Percentiles rank a stretch among this genome's conserved stretches.
Evolutionary conservation across 2,329 filamentous ascomycete genomes (phyloP).

Genomic region (Endocalyx cinctus): DNA sequence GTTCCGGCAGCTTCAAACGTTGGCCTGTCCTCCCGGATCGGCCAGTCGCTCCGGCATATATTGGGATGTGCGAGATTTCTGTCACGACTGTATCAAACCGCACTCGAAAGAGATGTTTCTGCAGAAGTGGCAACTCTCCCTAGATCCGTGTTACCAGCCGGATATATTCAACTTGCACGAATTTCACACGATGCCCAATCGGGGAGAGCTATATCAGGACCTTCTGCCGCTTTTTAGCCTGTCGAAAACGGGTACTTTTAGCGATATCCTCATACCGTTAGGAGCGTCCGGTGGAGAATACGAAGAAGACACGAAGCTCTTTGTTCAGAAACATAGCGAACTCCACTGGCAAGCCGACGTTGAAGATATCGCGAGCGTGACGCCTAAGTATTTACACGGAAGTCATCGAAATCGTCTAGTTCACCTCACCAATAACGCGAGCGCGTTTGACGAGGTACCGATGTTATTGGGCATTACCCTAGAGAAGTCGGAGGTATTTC

Average conservation of each 20-base stretch:
- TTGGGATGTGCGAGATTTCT: constrained; percentile 63
- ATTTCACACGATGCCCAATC: constrained; percentile 62
- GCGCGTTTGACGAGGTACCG: constrained; percentile 41
- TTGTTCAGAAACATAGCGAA: constrained; percentile 56
- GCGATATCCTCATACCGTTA: constrained; percentile 71
- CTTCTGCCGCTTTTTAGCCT: constrained; percentile 73
- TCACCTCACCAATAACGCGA: constrained; percentile 61
- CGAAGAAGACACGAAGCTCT: constrained; percentile 42
- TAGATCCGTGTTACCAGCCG: constrained; percentile 71
- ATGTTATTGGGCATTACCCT: constrained; percentile 50
- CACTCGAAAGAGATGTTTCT: constrained; percentile 67
- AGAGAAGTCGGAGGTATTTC: constrained; percentile 37
- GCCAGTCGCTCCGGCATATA: constrained; percentile 52
- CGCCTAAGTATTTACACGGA: constrained; percentile 55
- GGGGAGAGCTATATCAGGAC: constrained; percentile 56
- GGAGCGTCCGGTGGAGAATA: constrained; percentile 44
- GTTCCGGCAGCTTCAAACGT: constrained; percentile 29
- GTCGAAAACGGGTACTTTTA: constrained; percentile 66
- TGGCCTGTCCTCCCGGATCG: constrained; percentile 60
- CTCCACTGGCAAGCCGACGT: constrained; percentile 75
- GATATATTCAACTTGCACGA: constrained; percentile 71
- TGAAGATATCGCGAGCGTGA: constrained; percentile 45
- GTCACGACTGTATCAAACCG: constrained; percentile 55
- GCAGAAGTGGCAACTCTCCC: constrained; percentile 58
- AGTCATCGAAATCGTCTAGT: constrained; percentile 67